Evolutionary conservation across 2,329 filamentous ascomycete species (phyloP).

Genomic region (Stemphylium lycopersici): DNA sequence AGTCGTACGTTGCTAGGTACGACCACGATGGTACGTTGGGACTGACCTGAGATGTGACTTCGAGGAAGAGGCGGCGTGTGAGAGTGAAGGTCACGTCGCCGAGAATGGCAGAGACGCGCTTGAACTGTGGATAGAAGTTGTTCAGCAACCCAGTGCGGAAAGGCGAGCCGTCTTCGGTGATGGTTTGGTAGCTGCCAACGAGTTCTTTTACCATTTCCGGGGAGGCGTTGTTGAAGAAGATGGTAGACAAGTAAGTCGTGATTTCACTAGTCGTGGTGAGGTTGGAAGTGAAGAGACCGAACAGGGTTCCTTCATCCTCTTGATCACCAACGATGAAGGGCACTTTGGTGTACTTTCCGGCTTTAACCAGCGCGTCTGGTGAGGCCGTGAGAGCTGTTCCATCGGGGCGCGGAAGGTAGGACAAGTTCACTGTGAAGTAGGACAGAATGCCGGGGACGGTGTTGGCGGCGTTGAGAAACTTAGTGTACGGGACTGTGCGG

Average conservation of each 20-base stretch:
- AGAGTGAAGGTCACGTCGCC: slow-evolving; percentile 79
- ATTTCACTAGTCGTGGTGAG: slow-evolving; percentile 66
- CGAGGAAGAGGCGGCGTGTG: slow-evolving; percentile 69
- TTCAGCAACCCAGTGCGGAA: slow-evolving; percentile 74
- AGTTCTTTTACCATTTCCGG: slow-evolving; percentile 59
- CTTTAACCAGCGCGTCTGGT: slow-evolving; percentile 63
- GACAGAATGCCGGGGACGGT: slow-evolving; percentile 72
- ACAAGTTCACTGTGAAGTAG: slow-evolving; percentile 71
- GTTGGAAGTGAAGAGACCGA: slow-evolving; percentile 72
- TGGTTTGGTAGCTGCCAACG: slow-evolving; percentile 67
- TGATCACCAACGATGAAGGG: slow-evolving; percentile 74
- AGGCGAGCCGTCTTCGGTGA: slow-evolving; percentile 67
- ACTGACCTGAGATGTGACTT: slow-evolving; percentile 52
- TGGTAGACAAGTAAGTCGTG: slow-evolving; percentile 65
- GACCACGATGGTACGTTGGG: slow-evolving; percentile 72
- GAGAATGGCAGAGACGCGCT: slow-evolving; percentile 75
- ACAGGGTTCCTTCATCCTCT: slow-evolving; percentile 81
- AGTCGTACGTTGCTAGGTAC: slow-evolving; percentile 75
- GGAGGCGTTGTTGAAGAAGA: slow-evolving; percentile 67
- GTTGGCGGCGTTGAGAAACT: slow-evolving; percentile 67
- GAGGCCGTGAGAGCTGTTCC: slow-evolving; percentile 66
- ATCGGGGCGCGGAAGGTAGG: slow-evolving; percentile 77
- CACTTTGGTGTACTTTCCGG: slow-evolving; percentile 63
- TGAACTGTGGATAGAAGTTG: slow-evolving; percentile 77
- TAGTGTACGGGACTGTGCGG: slow-evolving; percentile 53